Evolutionary conservation across 495 filamentous ascomycete genomes (phyloP).

Genomic region (Daldinia decipiens): DNA sequence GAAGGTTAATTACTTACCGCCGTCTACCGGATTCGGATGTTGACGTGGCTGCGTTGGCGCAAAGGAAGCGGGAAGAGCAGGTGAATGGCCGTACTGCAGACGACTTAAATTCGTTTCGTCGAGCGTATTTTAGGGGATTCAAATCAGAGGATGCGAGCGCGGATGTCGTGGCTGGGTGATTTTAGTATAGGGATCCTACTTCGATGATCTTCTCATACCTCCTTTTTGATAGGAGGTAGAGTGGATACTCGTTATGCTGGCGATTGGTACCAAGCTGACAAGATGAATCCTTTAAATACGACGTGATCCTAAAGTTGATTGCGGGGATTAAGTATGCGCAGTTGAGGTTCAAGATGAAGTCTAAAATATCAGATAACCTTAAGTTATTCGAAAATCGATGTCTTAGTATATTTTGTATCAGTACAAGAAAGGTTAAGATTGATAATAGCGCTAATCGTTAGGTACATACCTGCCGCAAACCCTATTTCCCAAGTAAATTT

Average conservation of each 20-base stretch:
- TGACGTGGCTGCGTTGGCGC: slow-evolving; percentile 52
- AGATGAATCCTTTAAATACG: not conserved
- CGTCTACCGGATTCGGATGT: slow-evolving; percentile 72
- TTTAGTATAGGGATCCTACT: not conserved
- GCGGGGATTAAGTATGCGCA: not conserved
- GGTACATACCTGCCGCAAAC: no score
- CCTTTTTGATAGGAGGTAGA: slow-evolving; percentile 1
- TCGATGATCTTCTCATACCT: not conserved
- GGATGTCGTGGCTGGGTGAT: slow-evolving; percentile 13
- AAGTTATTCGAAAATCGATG: not conserved
- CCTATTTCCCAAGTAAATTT: no score
- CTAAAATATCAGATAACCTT: not conserved
- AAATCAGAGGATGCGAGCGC: slow-evolving; percentile 37
- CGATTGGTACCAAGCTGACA: not conserved
- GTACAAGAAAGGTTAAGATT: not conserved
- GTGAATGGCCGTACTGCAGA: slow-evolving; percentile 66
- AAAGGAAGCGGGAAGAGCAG: slow-evolving; percentile 52
- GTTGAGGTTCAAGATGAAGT: not conserved
- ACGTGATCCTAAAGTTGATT: not conserved
- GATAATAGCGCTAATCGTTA: no score
- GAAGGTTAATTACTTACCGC: slow-evolving; percentile 85
- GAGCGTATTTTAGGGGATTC: slow-evolving; percentile 65
- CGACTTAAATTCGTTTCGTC: slow-evolving; percentile 84
- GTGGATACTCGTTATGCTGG: not conserved
- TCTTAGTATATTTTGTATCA: not conserved